Evolutionary conservation across 176 grass and related monocot genomes (phyloP), one percentile per base, ranked within the genome.

Genomic region (Hordeum marinum): DNA sequence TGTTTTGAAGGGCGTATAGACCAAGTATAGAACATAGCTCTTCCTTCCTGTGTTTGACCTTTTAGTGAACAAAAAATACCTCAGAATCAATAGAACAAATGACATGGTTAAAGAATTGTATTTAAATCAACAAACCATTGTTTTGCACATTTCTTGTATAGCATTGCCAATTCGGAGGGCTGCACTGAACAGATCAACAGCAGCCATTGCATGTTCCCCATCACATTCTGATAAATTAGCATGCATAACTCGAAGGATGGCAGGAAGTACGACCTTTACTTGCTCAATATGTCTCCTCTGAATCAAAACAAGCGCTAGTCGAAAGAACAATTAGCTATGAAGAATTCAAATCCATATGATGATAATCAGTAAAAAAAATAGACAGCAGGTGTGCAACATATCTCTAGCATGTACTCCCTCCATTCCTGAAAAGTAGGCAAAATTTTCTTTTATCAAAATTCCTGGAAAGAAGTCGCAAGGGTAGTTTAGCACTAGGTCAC

Each of bases 271-370:
- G 17, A 86, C 87, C 75, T 94, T 95, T 83, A 94, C 63, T 92
- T 98, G 96, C 83, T 98, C 89, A 27, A 95, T 68, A 88, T 93
- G 89, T 80, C 85, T 86, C 85, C 91, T 95, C 81, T 94, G 89
- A 84, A 95, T 94, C 76, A 76, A 83, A 87, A 39, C 60, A 72
- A 94, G 78, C 39, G 93, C 93, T 98, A 91, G 48, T 72, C 41
- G 65, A 89, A 77, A 42, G 36, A 83, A 65, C 41, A 85, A 68
- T 40, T 88, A 85, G 81, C 77, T 84, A 92, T 73, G 20, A 39
- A 71, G 21, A 84, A 42, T 25, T 54, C 5, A 75, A 52, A 84
- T 37, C 1, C 71, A 78, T 68, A 71, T 26, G 13, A 57, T 63
- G 46, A 24, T 32, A 87, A 82, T 20, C 52, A 3, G 35, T 71